A percentile compares a stretch with the other conserved stretches of the same genome.
Conservation (phyloP, 345 rosid species). For the Rubroshorea leprosula region DNA sequence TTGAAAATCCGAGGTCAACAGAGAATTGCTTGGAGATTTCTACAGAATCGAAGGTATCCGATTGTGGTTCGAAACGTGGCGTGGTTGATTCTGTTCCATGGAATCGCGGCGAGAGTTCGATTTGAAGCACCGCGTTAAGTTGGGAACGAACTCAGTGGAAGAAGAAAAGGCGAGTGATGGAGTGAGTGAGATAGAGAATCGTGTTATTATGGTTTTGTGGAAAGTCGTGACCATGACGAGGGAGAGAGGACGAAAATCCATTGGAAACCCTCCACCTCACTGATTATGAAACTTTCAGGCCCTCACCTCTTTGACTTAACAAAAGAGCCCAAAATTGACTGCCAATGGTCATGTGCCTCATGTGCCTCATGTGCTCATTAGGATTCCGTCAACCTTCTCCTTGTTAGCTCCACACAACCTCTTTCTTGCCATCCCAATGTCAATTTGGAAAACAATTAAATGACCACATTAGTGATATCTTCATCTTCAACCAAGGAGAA, state of each 20-base stretch:
- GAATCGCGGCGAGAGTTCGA: slow-evolving; percentile 4
- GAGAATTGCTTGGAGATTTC: slow-evolving; percentile 14
- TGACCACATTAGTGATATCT: too few species aligned
- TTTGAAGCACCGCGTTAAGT: slow-evolving; percentile 9
- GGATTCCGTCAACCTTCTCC: too few species aligned
- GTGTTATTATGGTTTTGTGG: slow-evolving; percentile 6
- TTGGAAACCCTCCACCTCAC: slow-evolving; percentile 2
- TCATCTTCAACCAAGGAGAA: too few species aligned
- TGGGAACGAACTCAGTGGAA: slow-evolving; percentile 11
- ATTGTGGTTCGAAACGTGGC: not conserved
- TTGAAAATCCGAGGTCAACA: slow-evolving; percentile 21
- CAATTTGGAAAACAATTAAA: too few species aligned
- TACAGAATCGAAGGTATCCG: not conserved
- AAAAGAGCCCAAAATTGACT: too few species aligned
- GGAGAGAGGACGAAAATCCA: slow-evolving; percentile 10
- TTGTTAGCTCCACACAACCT: too few species aligned
- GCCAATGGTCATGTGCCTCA: too few species aligned
- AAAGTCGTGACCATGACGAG: slow-evolving; percentile 12
- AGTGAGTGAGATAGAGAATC: not conserved
- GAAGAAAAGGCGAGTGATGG: not conserved
- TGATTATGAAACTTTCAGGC: not conserved
- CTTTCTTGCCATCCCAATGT: too few species aligned
- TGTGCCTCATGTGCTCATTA: too few species aligned
- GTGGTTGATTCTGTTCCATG: slow-evolving; percentile 14
- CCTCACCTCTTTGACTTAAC: too few species aligned